Percentiles rank a stretch among this genome's conserved stretches.
These are phyloP conservation scores for Suillus bovinus DNA, from an alignment of 768 basidiomycete species.

Conservation along the genomic window DNA sequence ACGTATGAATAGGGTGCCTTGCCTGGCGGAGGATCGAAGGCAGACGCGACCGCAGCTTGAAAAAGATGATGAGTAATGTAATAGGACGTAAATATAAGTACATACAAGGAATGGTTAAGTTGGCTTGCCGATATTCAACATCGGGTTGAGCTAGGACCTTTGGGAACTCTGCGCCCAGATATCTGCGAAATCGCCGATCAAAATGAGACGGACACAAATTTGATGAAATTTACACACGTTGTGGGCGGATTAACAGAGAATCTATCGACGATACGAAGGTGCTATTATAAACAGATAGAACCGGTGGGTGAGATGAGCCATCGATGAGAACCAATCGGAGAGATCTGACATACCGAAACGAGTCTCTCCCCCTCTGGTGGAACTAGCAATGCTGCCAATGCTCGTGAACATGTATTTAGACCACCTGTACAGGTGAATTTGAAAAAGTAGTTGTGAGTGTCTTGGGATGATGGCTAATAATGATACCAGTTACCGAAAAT, in stretches of 20 bases:
- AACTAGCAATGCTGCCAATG: slow-evolving; percentile 66
- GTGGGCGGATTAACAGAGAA: slow-evolving; percentile 74
- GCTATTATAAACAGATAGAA: slow-evolving; percentile 36
- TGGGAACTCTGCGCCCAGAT: slow-evolving; percentile 76
- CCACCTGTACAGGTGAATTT: slow-evolving; percentile 52
- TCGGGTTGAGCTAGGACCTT: slow-evolving; percentile 63
- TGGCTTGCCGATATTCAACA: slow-evolving; percentile 82
- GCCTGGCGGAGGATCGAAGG: slow-evolving; percentile 73
- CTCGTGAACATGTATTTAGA: slow-evolving; percentile 75
- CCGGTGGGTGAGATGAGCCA: slow-evolving; percentile 8
- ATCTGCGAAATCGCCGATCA: slow-evolving; percentile 43
- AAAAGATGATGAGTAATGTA: slow-evolving; percentile 16
- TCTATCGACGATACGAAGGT: slow-evolving; percentile 73
- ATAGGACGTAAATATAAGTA: slow-evolving; percentile 11
- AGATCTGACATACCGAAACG: slow-evolving; percentile 59
- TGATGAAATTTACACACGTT: slow-evolving; percentile 46
- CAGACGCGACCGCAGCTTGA: slow-evolving; percentile 64
- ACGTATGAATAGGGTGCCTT: slow-evolving; percentile 73
- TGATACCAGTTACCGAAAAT: slow-evolving; percentile 63
- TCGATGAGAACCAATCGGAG: slow-evolving; percentile 15
- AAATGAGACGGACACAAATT: slow-evolving; percentile 15
- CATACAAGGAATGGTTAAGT: slow-evolving; percentile 73
- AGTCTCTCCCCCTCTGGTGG: slow-evolving; percentile 66
- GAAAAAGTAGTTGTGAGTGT: slow-evolving; percentile 12
- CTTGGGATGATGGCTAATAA: slow-evolving; percentile 1